These are phyloP conservation scores for Chlamydomonas sp. DNA, from an alignment of 139 green algal species.

Conservation along the genomic window DNA sequence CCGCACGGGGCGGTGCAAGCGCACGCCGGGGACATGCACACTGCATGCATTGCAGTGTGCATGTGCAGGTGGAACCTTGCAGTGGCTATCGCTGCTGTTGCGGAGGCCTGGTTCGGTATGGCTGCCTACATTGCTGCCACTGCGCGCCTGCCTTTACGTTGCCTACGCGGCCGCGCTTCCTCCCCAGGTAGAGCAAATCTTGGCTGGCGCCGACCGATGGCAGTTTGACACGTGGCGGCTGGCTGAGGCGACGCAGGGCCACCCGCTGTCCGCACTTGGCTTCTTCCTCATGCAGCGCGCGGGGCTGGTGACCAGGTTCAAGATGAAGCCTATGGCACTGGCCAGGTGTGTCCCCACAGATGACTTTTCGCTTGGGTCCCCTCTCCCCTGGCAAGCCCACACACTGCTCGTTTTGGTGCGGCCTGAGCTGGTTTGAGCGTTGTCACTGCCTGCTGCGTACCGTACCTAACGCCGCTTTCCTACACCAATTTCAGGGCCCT, in stretches of 20 bases:
- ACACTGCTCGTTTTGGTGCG: too few relatives aligned
- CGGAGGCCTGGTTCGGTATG: too few relatives aligned
- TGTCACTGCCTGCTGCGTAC: neutral
- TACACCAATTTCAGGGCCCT: constrained; percentile 27
- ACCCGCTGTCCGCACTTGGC: constrained; percentile 45
- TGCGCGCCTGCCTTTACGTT: too few relatives aligned
- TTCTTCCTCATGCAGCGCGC: constrained; percentile 54
- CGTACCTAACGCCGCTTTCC: neutral
- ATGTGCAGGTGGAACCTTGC: too few relatives aligned
- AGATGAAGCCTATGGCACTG: constrained; percentile 24
- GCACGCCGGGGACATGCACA: too few relatives aligned
- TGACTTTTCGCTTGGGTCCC: neutral
- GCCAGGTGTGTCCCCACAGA: constrained; percentile 17
- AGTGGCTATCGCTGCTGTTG: too few relatives aligned
- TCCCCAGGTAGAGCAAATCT: constrained; percentile 41
- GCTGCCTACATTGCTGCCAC: too few relatives aligned
- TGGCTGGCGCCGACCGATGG: constrained; percentile 46
- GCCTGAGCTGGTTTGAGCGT: neutral
- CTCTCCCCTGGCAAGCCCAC: too few relatives aligned
- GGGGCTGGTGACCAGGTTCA: constrained; percentile 37
- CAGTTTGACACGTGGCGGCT: constrained; percentile 51
- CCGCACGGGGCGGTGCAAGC: too few relatives aligned
- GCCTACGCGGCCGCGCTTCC: neutral
- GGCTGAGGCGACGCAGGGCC: constrained; percentile 42
- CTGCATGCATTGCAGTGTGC: too few relatives aligned